Evolutionary conservation across 441 rosid genomes (phyloP).

Genomic region (Pelargonium australe): DNA sequence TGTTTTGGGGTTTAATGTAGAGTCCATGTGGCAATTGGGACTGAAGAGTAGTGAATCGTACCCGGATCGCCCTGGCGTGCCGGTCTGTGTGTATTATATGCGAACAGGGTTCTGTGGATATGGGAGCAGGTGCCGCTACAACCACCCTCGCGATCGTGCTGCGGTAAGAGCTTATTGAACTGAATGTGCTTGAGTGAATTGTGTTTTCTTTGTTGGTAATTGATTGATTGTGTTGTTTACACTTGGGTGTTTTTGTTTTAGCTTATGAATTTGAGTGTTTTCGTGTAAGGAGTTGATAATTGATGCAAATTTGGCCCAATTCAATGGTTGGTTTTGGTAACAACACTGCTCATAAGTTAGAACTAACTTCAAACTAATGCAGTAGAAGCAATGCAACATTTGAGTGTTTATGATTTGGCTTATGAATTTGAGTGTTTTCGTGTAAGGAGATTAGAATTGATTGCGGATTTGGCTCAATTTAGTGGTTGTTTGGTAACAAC

Average conservation of each 20-base stretch:
- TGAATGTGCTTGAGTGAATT: neutral
- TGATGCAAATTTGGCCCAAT: too few relatives aligned
- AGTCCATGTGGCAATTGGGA: constrained; percentile 78
- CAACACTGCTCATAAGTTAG: too few relatives aligned
- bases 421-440: neutral
- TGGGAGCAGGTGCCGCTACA: constrained; percentile 75
- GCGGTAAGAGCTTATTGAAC: constrained; percentile 36
- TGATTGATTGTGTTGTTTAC: neutral
- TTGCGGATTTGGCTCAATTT: too few relatives aligned
- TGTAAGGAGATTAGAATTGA: neutral
- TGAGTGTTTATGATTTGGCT: neutral
- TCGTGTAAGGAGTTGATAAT: neutral
- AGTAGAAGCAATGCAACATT: too few relatives aligned
- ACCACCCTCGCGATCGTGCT: constrained; percentile 87
- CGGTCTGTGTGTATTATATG: constrained; percentile 92
- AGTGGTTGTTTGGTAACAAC: too few relatives aligned
- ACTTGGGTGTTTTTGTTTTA: constrained; percentile 1
- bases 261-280: neutral
- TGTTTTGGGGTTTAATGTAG: constrained; percentile 31
- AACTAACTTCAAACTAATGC: too few relatives aligned
- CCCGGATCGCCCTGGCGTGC: constrained; percentile 69
- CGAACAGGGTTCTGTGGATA: constrained; percentile 85
- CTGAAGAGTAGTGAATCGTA: constrained; percentile 41
- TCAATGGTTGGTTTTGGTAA: too few relatives aligned
- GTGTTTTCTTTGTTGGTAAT: neutral